Evolutionary conservation across 1,284 basidiomycete genomes (phyloP), one percentile per base, ranked within the genome.

Genomic region (Moesziomyces parantarcticus): DNA sequence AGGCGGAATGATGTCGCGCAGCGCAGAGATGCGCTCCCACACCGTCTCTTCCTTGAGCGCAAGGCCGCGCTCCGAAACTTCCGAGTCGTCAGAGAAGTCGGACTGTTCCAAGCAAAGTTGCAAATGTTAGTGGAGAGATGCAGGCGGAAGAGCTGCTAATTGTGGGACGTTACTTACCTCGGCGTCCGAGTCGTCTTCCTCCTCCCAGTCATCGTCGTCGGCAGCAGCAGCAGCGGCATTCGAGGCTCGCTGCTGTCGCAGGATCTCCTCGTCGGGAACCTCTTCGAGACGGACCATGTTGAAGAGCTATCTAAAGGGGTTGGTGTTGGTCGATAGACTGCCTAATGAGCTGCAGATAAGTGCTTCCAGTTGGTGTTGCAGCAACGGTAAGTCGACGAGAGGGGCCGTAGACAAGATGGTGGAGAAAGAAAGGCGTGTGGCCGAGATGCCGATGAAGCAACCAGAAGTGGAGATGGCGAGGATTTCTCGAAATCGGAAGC

Each of bases 1-100:
- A 21, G 97, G 95, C 3, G 94, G 92, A 10, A 99, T 90, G 81
- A 99, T 97, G 87, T 99, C 96, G 76, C 92, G 91, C 82, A 99
- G 90, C 22, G 96, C 96, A 61, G 89, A 88, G 80, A 99, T 79
- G 64, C 96, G 92, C 86, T 98, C 93, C 79, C 90, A 88, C 76
- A 97, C 76, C n/a, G 94, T 89, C 86, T 99, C 96, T 36, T 78
- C 55, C 29, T 60, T 54, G 9, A 80, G 41, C 5, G 72, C 58
- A 14, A 81, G 58, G 22, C 75, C 79, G 36, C 77, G 76, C 62
- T 81, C 79, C 6, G 68, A 61, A 8, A 81, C 79, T 3, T 78
- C 76, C 10, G 73, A 75, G 47, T 78, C 74, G 58, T 78, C 74
- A 1, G 74, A 78, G 55, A 76, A 67, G 41, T 76, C 71, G n/a